Percentiles rank a stretch among this genome's conserved stretches.
Conservation (phyloP, 257 asterid genomes). For the Linaria vulgaris region DNA sequence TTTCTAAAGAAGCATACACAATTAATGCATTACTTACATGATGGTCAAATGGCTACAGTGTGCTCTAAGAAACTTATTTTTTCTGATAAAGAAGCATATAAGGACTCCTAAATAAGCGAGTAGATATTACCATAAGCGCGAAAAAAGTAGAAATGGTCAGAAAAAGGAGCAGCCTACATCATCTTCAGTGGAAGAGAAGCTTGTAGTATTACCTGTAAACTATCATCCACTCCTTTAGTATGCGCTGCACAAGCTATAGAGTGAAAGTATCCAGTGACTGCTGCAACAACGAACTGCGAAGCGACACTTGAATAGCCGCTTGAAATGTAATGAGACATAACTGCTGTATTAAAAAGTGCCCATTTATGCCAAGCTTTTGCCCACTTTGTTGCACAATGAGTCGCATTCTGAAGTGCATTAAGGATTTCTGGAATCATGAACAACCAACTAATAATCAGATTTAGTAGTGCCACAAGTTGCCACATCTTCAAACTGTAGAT, state of each 20-base stretch:
- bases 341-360: conserved; percentile 99
- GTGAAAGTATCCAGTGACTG: conserved; percentile 96
- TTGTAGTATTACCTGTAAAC: conserved; percentile 66
- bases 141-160: conserved; percentile 6
- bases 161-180: conserved; percentile 17
- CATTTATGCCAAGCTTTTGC: conserved; percentile 98
- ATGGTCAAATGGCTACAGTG: conserved; percentile 22
- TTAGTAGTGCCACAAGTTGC: conserved; percentile 14
- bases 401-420: conserved; percentile 77
- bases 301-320: conserved; percentile 70
- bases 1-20: background rate
- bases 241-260: conserved; percentile 98
- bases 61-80: background rate
- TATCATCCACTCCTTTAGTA: conserved; percentile 97
- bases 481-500: conserved; percentile 23
- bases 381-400: conserved; percentile 85
- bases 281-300: conserved; percentile 87
- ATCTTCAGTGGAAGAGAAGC: conserved; percentile 17
- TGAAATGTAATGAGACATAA: conserved; percentile 91
- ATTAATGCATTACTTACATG: conserved; percentile 10
- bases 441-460: conserved; percentile 29
- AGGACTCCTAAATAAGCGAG: conserved; percentile 2
- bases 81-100: too few species aligned
- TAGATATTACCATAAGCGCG: background rate
- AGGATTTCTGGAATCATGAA: conserved; percentile 69